Evolutionary conservation across 1,139 yeast species (phyloP).

Genomic region (Pichia norvegensis): DNA sequence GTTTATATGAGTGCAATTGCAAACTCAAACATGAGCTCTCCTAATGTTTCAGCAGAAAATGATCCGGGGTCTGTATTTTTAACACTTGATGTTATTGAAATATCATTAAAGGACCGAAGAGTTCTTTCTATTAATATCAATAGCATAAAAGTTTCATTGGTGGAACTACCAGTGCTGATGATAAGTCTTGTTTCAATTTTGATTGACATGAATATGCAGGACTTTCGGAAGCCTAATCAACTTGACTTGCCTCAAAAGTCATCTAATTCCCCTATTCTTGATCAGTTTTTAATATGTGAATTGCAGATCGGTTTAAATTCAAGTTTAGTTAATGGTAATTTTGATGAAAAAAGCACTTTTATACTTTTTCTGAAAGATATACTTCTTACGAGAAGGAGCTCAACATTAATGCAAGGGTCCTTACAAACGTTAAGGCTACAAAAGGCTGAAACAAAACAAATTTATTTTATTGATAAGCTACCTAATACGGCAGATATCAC

Average conservation of each 20-base stretch:
- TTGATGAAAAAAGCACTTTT: constrained; percentile 31
- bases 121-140: constrained; percentile 34
- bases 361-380: constrained; percentile 30
- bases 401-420: constrained; percentile 41
- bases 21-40: constrained; percentile 8
- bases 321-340: constrained; percentile 37
- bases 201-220: constrained; percentile 4
- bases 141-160: constrained; percentile 36
- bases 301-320: constrained; percentile 40
- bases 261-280: constrained; percentile 21
- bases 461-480: constrained; percentile 24
- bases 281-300: constrained; percentile 31
- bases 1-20: constrained; percentile 80
- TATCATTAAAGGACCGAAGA: constrained; percentile 1
- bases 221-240: background rate
- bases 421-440: constrained; percentile 31
- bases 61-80: constrained; percentile 1
- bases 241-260: background rate
- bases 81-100: background rate
- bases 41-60: constrained; percentile 7
- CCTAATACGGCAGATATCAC: constrained; percentile 40
- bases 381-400: constrained; percentile 37
- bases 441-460: constrained; percentile 18
- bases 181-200: constrained; percentile 18
- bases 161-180: constrained; percentile 29